These are phyloP conservation scores for Pseudozyma hubeiensis DNA, from an alignment of 1,284 basidiomycete genomes.

Conservation along the genomic window DNA sequence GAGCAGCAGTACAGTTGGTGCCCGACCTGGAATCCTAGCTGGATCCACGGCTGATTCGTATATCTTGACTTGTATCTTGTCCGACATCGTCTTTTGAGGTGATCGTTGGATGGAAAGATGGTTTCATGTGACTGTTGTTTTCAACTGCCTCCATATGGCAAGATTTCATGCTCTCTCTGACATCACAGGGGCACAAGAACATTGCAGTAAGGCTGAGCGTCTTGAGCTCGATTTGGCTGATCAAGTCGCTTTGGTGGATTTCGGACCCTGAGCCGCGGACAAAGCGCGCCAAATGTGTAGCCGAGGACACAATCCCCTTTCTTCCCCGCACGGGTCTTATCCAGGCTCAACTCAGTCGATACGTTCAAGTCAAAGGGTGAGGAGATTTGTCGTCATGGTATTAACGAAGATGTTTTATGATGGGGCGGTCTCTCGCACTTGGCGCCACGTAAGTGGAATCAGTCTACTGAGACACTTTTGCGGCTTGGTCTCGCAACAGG, in stretches of 20 bases:
- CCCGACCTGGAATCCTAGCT: conserved; percentile 19
- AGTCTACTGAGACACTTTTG: conserved; percentile 36
- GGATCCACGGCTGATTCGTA: conserved; percentile 17
- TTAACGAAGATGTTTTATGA: too few relatives aligned
- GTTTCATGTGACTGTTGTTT: not conserved
- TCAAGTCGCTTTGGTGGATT: too few relatives aligned
- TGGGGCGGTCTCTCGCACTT: too few relatives aligned
- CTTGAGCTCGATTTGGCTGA: not conserved
- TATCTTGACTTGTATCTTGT: conserved; percentile 11
- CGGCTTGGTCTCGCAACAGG: conserved; percentile 55
- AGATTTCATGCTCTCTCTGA: not conserved
- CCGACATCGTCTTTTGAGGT: conserved; percentile 5
- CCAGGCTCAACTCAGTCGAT: too few relatives aligned
- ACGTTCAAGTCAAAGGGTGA: too few relatives aligned
- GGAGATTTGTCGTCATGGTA: too few relatives aligned
- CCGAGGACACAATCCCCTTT: too few relatives aligned
- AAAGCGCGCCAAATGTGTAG: too few relatives aligned
- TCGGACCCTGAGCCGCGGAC: too few relatives aligned
- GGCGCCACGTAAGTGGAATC: too few relatives aligned
- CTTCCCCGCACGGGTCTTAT: too few relatives aligned
- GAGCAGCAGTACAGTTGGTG: conserved; percentile 22
- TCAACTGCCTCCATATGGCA: not conserved
- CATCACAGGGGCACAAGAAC: conserved; percentile 1
- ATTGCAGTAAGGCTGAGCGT: not conserved
- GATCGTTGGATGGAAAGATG: conserved; percentile 6